These are phyloP conservation scores for Nematodospora valgi DNA, from an alignment of 805 yeast species.

Conservation along the genomic window DNA sequence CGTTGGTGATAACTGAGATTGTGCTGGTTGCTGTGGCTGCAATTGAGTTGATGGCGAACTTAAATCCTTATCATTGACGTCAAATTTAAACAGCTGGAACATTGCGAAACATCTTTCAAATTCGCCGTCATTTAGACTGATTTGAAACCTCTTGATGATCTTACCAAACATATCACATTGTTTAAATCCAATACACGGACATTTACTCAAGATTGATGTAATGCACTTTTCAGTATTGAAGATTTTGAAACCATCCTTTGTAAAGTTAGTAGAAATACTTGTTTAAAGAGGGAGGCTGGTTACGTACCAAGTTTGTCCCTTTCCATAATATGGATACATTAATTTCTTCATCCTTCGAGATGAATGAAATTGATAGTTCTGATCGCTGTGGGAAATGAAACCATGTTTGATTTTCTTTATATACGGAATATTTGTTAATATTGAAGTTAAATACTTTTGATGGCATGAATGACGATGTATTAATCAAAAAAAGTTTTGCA, in stretches of 20 bases:
- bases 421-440: slow-evolving; percentile 10
- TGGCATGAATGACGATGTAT: neutral
- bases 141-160: slow-evolving; percentile 25
- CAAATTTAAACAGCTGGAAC: slow-evolving; percentile 2
- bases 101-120: slow-evolving; percentile 11
- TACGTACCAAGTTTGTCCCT: slow-evolving; percentile 18
- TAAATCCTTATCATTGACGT: neutral
- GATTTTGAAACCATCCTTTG: slow-evolving; percentile 4
- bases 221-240: slow-evolving; percentile 6
- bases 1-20: neutral
- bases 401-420: slow-evolving; percentile 17
- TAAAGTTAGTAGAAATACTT: slow-evolving; percentile 2
- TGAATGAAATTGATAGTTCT: slow-evolving; percentile 18
- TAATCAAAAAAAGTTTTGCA: slow-evolving; percentile 1
- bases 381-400: slow-evolving; percentile 29
- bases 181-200: slow-evolving; percentile 29
- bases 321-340: slow-evolving; percentile 16
- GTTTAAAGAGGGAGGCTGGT: slow-evolving; percentile 4
- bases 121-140: slow-evolving; percentile 17
- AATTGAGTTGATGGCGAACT: slow-evolving; percentile 3
- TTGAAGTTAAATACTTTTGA: slow-evolving; percentile 3
- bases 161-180: slow-evolving; percentile 17
- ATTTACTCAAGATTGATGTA: slow-evolving; percentile 17
- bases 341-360: slow-evolving; percentile 7
- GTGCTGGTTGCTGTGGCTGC: neutral